Conservation (phyloP, 2,329 filamentous ascomycete genomes). For the Neurospora sp. region DNA sequence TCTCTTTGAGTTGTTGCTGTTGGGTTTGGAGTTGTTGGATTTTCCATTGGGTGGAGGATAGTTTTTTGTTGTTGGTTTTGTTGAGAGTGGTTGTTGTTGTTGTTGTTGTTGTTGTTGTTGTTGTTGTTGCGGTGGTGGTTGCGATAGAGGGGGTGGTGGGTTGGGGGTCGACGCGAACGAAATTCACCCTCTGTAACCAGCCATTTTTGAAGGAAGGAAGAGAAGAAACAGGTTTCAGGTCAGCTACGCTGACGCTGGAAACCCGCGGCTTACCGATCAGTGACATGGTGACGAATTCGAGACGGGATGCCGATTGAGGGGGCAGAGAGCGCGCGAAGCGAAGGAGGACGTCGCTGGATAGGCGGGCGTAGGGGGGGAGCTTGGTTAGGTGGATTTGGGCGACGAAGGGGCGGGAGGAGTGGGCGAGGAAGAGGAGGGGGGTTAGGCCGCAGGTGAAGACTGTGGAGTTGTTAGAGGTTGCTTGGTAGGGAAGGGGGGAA, state of each 20-base stretch:
- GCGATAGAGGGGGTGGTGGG: constrained; percentile 5
- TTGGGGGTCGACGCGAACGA: constrained; percentile 4
- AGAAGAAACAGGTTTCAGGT: constrained; percentile 22
- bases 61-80: background rate
- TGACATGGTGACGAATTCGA: constrained; percentile 48
- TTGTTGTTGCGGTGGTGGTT: background rate
- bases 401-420: constrained; percentile 61
- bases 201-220: background rate
- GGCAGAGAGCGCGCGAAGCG: constrained; percentile 42
- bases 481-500: background rate
- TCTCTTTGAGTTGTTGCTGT: constrained; percentile 8
- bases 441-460: constrained; percentile 51
- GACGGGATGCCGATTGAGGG: constrained; percentile 26
- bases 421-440: constrained; percentile 55
- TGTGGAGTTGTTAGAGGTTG: constrained; percentile 19
- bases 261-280: constrained; percentile 43
- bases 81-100: no score
- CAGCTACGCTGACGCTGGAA: constrained; percentile 24
- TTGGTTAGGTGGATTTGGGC: constrained; percentile 56
- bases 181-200: background rate
- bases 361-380: constrained; percentile 55
- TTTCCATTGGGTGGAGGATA: background rate
- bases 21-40: constrained; percentile 27
- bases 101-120: no score
- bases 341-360: constrained; percentile 45